Evolutionary conservation across 2,329 filamentous ascomycete genomes (phyloP).

Genomic region (Fusarium mexicanum): DNA sequence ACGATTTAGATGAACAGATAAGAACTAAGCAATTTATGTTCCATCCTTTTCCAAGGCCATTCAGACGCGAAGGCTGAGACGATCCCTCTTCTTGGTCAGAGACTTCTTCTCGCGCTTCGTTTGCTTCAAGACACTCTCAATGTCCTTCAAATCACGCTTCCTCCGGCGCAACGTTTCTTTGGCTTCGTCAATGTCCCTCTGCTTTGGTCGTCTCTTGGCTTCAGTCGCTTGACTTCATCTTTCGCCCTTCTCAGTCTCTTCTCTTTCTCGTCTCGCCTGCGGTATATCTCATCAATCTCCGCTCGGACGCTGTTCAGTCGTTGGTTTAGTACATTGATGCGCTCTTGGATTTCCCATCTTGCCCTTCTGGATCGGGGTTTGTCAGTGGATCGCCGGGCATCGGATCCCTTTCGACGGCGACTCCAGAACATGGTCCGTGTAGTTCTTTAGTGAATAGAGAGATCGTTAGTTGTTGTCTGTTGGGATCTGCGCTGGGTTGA

Average conservation of each 20-base stretch:
- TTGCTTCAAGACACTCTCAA: neutral
- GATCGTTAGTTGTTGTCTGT: neutral
- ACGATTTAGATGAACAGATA: too few relatives aligned
- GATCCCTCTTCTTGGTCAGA: neutral
- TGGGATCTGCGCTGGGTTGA: neutral
- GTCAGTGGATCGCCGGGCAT: neutral
- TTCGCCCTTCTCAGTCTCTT: neutral
- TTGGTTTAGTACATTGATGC: neutral
- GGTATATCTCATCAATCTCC: neutral
- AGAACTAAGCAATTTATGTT: fast-evolving
- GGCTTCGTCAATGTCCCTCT: fast-evolving
- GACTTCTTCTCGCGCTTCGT: neutral
- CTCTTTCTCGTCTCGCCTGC: neutral
- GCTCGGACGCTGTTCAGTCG: neutral
- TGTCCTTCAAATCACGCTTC: neutral
- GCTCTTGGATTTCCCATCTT: neutral
- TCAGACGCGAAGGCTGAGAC: neutral
- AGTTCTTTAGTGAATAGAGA: fast-evolving
- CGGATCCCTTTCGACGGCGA: neutral
- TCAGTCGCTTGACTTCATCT: neutral
- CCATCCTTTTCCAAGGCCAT: fast-evolving
- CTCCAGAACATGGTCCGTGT: neutral
- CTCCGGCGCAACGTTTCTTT: neutral
- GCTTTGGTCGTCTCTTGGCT: neutral
- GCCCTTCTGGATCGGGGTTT: neutral